Conservation (phyloP, 495 filamentous ascomycete species). For the Penicillium flavigenum region DNA sequence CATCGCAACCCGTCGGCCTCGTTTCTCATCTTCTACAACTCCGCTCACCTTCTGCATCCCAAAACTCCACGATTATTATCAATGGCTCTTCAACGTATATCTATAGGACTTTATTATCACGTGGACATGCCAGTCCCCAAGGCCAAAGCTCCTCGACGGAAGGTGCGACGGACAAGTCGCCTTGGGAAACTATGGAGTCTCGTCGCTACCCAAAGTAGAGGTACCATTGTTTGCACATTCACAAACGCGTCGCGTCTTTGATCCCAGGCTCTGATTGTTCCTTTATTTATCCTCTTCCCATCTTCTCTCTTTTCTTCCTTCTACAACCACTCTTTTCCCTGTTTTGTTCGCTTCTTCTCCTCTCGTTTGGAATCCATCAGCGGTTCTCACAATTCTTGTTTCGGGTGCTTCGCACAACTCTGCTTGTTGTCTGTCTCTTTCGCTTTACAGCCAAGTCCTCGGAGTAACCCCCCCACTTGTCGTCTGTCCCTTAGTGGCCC, state of each 20-base stretch:
- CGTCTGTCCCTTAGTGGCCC: not conserved
- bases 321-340: not conserved
- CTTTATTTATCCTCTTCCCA: not conserved
- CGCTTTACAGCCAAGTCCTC: not conserved
- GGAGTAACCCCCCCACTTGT: not conserved
- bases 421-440: not conserved
- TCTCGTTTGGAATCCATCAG: not conserved
- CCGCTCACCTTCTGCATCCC: not conserved
- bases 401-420: not conserved
- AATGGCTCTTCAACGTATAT: not conserved
- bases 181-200: not conserved
- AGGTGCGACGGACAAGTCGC: not conserved
- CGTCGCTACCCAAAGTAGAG: not conserved
- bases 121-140: not conserved
- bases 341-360: not conserved
- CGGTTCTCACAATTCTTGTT: not conserved
- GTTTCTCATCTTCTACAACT: not conserved
- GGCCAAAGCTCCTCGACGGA: not conserved
- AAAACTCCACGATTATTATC: not conserved
- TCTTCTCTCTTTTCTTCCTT: not conserved
- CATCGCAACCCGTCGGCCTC: not conserved
- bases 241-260: not conserved
- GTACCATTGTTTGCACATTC: not conserved
- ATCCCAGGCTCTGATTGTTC: not conserved
- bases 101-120: not conserved